Conservation (phyloP, 805 yeast species). For the Starmerella stellata region DNA sequence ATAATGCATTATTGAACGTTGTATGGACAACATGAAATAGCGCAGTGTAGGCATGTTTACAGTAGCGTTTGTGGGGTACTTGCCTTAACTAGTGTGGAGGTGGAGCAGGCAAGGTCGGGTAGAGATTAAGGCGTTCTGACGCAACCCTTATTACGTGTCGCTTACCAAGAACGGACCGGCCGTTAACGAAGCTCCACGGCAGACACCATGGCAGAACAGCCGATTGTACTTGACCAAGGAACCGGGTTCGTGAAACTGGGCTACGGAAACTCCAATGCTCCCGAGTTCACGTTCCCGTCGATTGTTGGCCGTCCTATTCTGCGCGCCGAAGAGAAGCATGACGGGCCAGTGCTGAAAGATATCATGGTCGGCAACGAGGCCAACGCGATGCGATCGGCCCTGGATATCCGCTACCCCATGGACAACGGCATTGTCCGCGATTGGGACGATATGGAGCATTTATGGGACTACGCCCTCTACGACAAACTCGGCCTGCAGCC, state of each 20-base stretch:
- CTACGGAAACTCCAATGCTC: slow-evolving; percentile 90
- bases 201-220: slow-evolving; percentile 13
- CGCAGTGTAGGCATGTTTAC: too few species aligned
- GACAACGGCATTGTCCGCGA: slow-evolving; percentile 93
- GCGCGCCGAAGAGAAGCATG: slow-evolving; percentile 84
- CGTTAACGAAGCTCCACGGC: too few species aligned
- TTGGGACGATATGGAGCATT: slow-evolving; percentile 97
- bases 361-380: slow-evolving; percentile 98
- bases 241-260: slow-evolving; percentile 97
- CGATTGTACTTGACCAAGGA: slow-evolving; percentile 84
- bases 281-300: slow-evolving; percentile 91
- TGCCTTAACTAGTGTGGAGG: too few species aligned
- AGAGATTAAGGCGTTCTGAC: too few species aligned
- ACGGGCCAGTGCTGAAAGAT: slow-evolving; percentile 66
- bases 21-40: too few species aligned
- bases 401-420: slow-evolving; percentile 95
- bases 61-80: too few species aligned
- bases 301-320: slow-evolving; percentile 94
- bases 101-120: too few species aligned
- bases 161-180: too few species aligned
- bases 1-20: too few species aligned
- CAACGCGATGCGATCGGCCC: slow-evolving; percentile 66
- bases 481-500: slow-evolving; percentile 60
- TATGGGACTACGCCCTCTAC: slow-evolving; percentile 95
- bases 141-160: too few species aligned